Evolutionary conservation across 257 asterid genomes (phyloP).

Genomic region (Asclepias syriaca): DNA sequence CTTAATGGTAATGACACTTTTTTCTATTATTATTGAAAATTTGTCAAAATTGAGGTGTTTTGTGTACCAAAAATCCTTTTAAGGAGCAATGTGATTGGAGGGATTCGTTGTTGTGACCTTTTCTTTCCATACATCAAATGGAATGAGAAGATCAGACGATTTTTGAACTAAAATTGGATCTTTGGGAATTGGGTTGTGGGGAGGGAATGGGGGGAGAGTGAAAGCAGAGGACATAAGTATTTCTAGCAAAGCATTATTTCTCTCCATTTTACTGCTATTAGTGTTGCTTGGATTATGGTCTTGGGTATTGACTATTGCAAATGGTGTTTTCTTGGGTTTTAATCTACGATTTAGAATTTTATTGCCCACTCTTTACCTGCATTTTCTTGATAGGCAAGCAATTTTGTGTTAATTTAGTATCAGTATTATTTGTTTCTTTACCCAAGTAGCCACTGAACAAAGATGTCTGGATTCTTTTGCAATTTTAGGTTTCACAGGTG

Average conservation of each 20-base stretch:
- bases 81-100: conserved; percentile 9
- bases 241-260: not conserved
- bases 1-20: not conserved
- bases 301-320: not conserved
- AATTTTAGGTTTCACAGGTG: conserved; percentile 43
- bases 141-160: not conserved
- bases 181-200: not conserved
- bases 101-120: not conserved
- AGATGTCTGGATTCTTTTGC: conserved; percentile 5
- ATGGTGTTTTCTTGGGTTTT: not conserved
- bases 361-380: not conserved
- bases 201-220: not conserved
- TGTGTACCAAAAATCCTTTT: not conserved
- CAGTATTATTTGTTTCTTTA: not conserved
- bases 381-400: conserved; percentile 10
- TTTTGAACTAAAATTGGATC: not conserved
- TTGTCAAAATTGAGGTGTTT: not conserved
- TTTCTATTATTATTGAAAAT: not conserved
- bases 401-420: not conserved
- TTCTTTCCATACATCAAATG: not conserved
- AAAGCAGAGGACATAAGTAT: not conserved
- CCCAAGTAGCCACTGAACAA: conserved; percentile 2
- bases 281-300: conserved; percentile 1
- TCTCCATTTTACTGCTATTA: too few relatives aligned
- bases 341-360: conserved; percentile 1